Evolutionary conservation across 1,284 basidiomycete genomes (phyloP).

Genomic region (Exobasidium cylindrosporum): DNA sequence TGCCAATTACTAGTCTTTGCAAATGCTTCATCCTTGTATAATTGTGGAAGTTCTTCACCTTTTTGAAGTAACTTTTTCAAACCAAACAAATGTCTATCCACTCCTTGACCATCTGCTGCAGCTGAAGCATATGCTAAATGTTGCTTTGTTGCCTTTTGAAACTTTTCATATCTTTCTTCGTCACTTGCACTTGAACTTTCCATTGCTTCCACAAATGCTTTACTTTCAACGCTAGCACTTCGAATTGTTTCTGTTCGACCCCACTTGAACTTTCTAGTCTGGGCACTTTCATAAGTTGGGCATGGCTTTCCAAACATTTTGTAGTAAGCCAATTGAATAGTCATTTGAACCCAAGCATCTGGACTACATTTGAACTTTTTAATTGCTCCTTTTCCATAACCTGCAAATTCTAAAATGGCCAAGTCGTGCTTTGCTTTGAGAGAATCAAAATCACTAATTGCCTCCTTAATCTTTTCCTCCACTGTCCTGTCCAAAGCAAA

Average conservation of each 20-base stretch:
- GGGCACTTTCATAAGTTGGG: constrained; percentile 86
- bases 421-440: constrained; percentile 79
- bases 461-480: constrained; percentile 60
- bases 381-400: constrained; percentile 84
- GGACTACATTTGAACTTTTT: constrained; percentile 86
- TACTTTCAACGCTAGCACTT: constrained; percentile 75
- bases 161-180: constrained; percentile 66
- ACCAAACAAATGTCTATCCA: constrained; percentile 92
- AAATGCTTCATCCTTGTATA: constrained; percentile 78
- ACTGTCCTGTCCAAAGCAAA: constrained; percentile 69
- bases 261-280: constrained; percentile 86
- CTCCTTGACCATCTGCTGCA: constrained; percentile 90
- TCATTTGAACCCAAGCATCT: constrained; percentile 88
- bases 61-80: constrained; percentile 76
- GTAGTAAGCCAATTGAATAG: constrained; percentile 92
- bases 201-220: constrained; percentile 86
- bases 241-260: constrained; percentile 95
- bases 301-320: constrained; percentile 75
- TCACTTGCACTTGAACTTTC: constrained; percentile 63
- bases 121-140: constrained; percentile 84
- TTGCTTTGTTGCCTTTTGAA: constrained; percentile 73
- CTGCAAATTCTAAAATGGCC: constrained; percentile 78
- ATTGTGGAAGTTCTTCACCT: constrained; percentile 71
- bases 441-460: constrained; percentile 70
- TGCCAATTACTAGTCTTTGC: constrained; percentile 79